Evolutionary conservation across 2,329 filamentous ascomycete genomes (phyloP).

Genomic region (Fusarium equiseti): DNA sequence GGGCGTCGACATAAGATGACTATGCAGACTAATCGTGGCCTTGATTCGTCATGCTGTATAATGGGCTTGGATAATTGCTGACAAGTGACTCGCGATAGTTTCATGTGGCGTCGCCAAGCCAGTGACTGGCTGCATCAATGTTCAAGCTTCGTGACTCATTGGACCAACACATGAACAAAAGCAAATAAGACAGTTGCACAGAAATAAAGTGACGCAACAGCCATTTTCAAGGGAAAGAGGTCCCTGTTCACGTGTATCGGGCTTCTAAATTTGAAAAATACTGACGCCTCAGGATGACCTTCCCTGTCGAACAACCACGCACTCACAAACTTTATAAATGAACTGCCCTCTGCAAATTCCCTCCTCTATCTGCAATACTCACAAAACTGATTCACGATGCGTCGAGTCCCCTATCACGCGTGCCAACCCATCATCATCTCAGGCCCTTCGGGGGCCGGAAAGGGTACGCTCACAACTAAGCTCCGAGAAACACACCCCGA

Average conservation of each 20-base stretch:
- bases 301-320: neutral
- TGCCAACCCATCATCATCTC: slow-evolving; percentile 4
- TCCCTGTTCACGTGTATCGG: neutral
- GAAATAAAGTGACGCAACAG: neutral
- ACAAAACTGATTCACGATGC: neutral
- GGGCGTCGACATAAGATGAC: neutral
- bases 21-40: too few relatives aligned
- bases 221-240: neutral
- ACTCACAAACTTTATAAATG: neutral
- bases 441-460: neutral
- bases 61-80: neutral
- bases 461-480: neutral
- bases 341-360: neutral
- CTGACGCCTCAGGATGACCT: neutral
- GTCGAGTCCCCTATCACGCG: neutral
- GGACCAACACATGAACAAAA: neutral
- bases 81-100: neutral
- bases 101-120: neutral
- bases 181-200: neutral
- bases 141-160: neutral
- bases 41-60: neutral
- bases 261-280: neutral
- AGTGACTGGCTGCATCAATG: too few relatives aligned
- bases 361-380: neutral
- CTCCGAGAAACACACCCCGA: neutral